phyloP scores from a whole-genome alignment of 2,329 filamentous ascomycete genomes.

The Phaeophleospora eucalypticola region DNA sequence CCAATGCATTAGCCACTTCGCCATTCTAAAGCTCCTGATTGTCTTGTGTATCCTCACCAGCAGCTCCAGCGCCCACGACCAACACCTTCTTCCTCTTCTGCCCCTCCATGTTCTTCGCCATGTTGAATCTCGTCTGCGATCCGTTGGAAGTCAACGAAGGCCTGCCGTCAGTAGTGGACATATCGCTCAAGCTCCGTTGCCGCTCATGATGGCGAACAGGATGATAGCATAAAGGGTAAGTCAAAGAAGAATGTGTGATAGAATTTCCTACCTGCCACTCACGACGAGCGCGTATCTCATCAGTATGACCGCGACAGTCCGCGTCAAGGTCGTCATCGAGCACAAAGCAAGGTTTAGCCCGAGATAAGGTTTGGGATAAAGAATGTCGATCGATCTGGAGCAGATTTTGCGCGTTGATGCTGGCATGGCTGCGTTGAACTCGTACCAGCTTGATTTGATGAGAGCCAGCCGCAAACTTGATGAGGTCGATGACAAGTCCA shows the following conservation, averaged over 20 bases:
- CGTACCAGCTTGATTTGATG: no score
- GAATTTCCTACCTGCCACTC: neutral
- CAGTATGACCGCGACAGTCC: neutral
- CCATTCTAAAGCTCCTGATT: slow-evolving; percentile 2
- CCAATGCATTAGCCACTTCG: neutral
- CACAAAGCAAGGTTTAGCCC: neutral
- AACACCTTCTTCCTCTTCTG: slow-evolving; percentile 47
- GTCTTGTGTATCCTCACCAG: slow-evolving; percentile 48
- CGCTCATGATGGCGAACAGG: no score
- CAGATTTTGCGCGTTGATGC: no score
- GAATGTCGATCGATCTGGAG: neutral
- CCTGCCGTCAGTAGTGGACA: neutral
- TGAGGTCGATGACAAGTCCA: no score
- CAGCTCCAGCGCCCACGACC: slow-evolving; percentile 60
- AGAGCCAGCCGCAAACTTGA: no score
- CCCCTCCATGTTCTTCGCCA: slow-evolving; percentile 33
- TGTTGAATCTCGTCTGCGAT: slow-evolving; percentile 35
- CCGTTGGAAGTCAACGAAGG: slow-evolving; percentile 14
- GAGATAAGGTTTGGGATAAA: neutral
- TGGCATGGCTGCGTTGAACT: no score
- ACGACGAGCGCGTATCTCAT: neutral
- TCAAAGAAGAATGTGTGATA: neutral
- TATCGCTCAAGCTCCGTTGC: no score
- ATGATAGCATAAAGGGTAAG: neutral
- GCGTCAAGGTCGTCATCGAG: neutral